Percentiles rank a stretch among this genome's conserved stretches.
Evolutionary conservation across 1,284 basidiomycete genomes (phyloP).

Genomic region (Golubevia sp.): DNA sequence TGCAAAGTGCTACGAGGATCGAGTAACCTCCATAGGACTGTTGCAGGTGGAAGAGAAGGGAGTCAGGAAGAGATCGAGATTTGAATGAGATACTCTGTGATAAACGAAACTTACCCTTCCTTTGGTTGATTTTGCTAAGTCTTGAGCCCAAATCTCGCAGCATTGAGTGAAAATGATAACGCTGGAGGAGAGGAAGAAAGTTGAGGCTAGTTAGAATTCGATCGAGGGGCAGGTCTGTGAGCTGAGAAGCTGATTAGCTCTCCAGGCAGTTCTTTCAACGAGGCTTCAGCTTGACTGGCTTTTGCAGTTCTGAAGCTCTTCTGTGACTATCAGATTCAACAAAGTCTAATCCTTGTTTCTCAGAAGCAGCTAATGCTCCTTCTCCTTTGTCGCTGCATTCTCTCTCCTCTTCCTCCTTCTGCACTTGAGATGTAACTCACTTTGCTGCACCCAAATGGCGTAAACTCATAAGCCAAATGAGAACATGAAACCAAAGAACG

Average conservation of each 20-base stretch:
- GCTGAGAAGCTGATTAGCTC: no score
- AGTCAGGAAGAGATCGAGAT: neutral
- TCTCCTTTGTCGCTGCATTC: no score
- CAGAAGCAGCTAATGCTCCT: no score
- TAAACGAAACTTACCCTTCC: neutral
- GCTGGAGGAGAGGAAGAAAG: constrained; percentile 9
- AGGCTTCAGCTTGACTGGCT: no score
- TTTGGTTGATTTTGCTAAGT: constrained; percentile 29
- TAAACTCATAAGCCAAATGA: constrained; percentile 52
- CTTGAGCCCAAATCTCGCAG: constrained; percentile 55
- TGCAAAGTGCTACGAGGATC: constrained; percentile 32
- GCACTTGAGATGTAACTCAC: constrained; percentile 4
- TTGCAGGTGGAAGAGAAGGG: neutral
- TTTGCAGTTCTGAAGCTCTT: no score
- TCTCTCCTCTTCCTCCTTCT: no score
- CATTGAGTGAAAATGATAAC: constrained; percentile 57
- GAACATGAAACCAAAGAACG: constrained; percentile 33
- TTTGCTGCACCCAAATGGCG: constrained; percentile 37
- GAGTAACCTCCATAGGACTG: constrained; percentile 42
- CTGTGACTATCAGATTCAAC: no score
- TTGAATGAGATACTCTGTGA: neutral
- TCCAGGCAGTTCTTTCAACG: no score
- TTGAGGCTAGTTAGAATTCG: neutral
- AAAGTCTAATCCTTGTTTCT: no score
- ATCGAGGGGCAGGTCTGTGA: neutral